Percentiles rank a stretch among this genome's conserved stretches.
These are phyloP conservation scores for Phytophthora constricta DNA, from an alignment of 352 stramenopile genomes.

Conservation along the genomic window DNA sequence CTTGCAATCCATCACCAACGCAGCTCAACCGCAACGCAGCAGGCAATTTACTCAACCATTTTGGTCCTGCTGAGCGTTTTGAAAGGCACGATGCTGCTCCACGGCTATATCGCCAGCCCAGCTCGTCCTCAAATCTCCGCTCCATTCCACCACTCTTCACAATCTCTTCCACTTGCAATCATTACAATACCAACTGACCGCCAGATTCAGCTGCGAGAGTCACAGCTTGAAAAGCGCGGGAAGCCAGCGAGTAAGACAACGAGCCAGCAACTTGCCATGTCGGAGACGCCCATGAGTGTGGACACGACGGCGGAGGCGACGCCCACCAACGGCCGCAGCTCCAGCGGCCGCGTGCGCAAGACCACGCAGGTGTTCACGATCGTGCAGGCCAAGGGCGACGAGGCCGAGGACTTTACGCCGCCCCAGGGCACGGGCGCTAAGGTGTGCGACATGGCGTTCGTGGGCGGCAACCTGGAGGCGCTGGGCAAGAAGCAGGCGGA, in stretches of 20 bases:
- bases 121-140: too few relatives aligned
- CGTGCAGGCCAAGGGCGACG: constrained; percentile 51
- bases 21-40: too few relatives aligned
- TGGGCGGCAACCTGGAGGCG: constrained; percentile 60
- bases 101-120: too few relatives aligned
- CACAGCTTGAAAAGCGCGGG: constrained; percentile 22
- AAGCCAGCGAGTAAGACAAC: constrained; percentile 27
- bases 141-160: too few relatives aligned
- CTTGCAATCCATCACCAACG: too few relatives aligned
- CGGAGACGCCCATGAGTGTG: constrained; percentile 22
- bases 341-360: constrained; percentile 63
- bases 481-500: constrained; percentile 78
- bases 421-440: constrained; percentile 61
- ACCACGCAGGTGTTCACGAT: constrained; percentile 78
- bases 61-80: too few relatives aligned
- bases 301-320: constrained; percentile 13
- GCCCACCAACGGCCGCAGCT: constrained; percentile 34
- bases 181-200: too few relatives aligned
- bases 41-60: too few relatives aligned
- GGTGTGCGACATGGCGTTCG: constrained; percentile 68
- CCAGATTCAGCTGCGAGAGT: too few relatives aligned
- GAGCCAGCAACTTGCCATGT: constrained; percentile 25
- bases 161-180: too few relatives aligned
- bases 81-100: too few relatives aligned
- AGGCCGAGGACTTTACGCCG: constrained; percentile 68